These are phyloP conservation scores for Phlyctochytrium bullatum DNA, from an alignment of 192 early-diverging fungal genomes.

Conservation along the genomic window DNA sequence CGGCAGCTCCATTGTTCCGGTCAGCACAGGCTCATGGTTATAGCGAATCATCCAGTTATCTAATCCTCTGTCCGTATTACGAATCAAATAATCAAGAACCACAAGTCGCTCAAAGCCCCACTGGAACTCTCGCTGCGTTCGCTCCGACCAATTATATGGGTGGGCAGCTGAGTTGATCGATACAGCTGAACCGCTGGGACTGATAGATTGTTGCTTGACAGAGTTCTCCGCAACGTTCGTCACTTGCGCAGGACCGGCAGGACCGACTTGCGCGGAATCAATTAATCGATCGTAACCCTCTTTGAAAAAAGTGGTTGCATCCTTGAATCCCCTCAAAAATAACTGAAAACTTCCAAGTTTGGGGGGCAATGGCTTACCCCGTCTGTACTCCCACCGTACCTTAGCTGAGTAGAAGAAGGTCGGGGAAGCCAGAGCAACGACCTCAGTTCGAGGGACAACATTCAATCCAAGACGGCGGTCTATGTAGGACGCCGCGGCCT, in stretches of 20 bases:
- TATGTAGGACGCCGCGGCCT: conserved; percentile 80
- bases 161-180: conserved; percentile 22
- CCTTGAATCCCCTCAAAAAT: conserved; percentile 76
- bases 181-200: not conserved
- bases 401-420: conserved; percentile 75
- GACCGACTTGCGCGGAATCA: conserved; percentile 1
- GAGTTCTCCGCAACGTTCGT: not conserved
- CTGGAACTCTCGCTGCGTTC: conserved; percentile 47
- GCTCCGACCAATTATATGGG: conserved; percentile 44
- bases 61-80: conserved; percentile 75
- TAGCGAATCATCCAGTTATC: conserved; percentile 80
- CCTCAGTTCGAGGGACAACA: conserved; percentile 81
- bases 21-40: not conserved
- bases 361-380: conserved; percentile 54
- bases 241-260: not conserved
- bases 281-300: conserved; percentile 51
- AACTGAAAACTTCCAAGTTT: conserved; percentile 86
- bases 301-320: conserved; percentile 79
- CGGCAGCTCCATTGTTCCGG: not conserved
- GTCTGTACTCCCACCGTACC: conserved; percentile 46
- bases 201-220: not conserved
- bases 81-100: conserved; percentile 85
- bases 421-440: conserved; percentile 67
- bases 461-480: conserved; percentile 72
- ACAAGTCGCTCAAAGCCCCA: conserved; percentile 77